These are phyloP conservation scores for Penicillium daleae DNA, from an alignment of 495 filamentous ascomycete genomes.

Conservation along the genomic window DNA sequence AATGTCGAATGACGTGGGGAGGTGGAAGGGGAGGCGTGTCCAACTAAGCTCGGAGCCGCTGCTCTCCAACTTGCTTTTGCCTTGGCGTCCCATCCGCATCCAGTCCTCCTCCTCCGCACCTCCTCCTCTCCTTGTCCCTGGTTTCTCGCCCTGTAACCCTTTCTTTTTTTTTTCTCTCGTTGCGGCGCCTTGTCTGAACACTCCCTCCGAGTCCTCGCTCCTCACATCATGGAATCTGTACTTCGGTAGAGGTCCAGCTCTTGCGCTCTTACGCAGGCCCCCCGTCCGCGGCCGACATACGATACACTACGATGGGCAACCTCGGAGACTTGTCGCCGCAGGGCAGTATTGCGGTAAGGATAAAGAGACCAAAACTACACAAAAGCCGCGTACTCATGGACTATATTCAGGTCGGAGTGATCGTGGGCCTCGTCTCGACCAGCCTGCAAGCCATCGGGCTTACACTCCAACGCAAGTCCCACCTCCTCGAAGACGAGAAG, in stretches of 20 bases:
- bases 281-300: slow-evolving; percentile 37
- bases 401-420: slow-evolving; percentile 73
- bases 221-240: slow-evolving; percentile 32
- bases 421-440: slow-evolving; percentile 91
- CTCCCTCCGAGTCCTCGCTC: not conserved
- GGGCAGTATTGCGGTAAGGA: slow-evolving; percentile 81
- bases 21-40: slow-evolving; percentile 25
- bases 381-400: slow-evolving; percentile 17
- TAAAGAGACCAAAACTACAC: not conserved
- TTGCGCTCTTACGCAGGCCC: slow-evolving; percentile 22
- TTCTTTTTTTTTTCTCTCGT: slow-evolving; percentile 13
- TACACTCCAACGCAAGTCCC: slow-evolving; percentile 98
- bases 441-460: slow-evolving; percentile 93
- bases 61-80: slow-evolving; percentile 15
- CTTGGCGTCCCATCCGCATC: slow-evolving; percentile 33
- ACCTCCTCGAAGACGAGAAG: slow-evolving; percentile 96
- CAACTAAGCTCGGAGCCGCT: slow-evolving; percentile 32
- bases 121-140: slow-evolving; percentile 13
- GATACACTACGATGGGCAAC: slow-evolving; percentile 62
- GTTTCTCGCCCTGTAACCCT: slow-evolving; percentile 10
- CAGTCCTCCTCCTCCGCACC: slow-evolving; percentile 24
- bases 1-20: slow-evolving; percentile 32
- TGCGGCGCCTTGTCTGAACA: not conserved
- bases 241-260: slow-evolving; percentile 26
- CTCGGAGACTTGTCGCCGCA: slow-evolving; percentile 83